A percentile compares a stretch with the other conserved stretches of the same genome.
Conservation (phyloP, 164 flowering plant species). For the Litsea cubeba region DNA sequence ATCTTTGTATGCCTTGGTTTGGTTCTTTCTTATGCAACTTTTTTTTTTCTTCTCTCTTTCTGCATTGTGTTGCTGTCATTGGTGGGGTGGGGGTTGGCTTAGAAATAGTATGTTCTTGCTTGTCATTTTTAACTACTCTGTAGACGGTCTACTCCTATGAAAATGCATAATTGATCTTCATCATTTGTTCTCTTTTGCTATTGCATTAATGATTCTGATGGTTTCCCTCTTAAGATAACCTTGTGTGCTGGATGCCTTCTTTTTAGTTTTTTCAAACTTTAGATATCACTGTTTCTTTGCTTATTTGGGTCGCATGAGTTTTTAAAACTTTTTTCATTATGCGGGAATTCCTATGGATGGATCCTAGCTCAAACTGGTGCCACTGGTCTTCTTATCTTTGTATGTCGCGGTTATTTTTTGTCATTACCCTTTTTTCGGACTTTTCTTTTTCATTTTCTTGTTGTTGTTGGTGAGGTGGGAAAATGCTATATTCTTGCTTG, state of each 20-base stretch:
- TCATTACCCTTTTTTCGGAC: too few relatives aligned
- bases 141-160: not conserved
- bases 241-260: not conserved
- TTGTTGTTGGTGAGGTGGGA: too few relatives aligned
- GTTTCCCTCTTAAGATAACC: not conserved
- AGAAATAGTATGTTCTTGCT: not conserved
- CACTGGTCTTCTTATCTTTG: too few relatives aligned
- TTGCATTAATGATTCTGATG: not conserved
- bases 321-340: not conserved
- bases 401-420: too few relatives aligned
- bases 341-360: not conserved
- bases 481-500: too few relatives aligned
- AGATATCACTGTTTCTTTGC: not conserved
- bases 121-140: not conserved
- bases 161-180: not conserved
- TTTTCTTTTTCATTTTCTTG: too few relatives aligned
- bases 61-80: too few relatives aligned
- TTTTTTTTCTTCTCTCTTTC: not conserved
- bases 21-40: not conserved
- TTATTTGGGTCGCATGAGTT: not conserved
- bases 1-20: not conserved
- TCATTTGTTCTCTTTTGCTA: not conserved
- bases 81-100: too few relatives aligned
- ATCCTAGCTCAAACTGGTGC: not conserved
- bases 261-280: too few relatives aligned